Evolutionary conservation across 2,329 filamentous ascomycete genomes (phyloP).

Genomic region (Calonectria pseudoreteaudii): DNA sequence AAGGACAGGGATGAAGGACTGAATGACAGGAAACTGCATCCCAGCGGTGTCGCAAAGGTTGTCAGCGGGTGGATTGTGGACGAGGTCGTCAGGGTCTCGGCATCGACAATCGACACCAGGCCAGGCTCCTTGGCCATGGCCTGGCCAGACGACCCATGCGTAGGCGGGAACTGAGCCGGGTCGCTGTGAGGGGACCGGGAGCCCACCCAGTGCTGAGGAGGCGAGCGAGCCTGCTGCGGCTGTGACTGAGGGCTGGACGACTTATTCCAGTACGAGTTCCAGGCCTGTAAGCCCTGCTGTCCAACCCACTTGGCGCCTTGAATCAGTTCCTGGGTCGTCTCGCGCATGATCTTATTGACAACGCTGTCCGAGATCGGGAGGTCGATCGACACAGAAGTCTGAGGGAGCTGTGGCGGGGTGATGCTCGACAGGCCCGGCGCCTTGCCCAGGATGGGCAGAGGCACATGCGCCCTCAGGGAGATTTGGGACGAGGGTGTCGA

Average conservation of each 20-base stretch:
- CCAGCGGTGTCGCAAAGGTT: conserved; percentile 77
- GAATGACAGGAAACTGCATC: conserved; percentile 85
- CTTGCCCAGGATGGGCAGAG: conserved; percentile 66
- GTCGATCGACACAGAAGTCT: conserved; percentile 75
- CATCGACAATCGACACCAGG: conserved; percentile 80
- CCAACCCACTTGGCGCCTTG: conserved; percentile 81
- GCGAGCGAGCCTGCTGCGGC: conserved; percentile 59
- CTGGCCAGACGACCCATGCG: conserved; percentile 73
- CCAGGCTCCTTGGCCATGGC: conserved; percentile 74
- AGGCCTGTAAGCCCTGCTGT: conserved; percentile 80
- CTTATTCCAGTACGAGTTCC: conserved; percentile 85
- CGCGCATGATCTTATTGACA: conserved; percentile 81
- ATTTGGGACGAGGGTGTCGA: conserved; percentile 78
- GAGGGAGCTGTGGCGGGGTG: conserved; percentile 76
- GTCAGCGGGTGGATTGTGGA: conserved; percentile 71
- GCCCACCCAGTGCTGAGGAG: conserved; percentile 61
- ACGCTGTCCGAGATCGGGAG: conserved; percentile 78
- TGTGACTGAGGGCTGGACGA: conserved; percentile 55
- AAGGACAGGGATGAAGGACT: conserved; percentile 79
- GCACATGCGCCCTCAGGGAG: conserved; percentile 74
- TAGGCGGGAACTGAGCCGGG: conserved; percentile 75
- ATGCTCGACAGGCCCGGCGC: conserved; percentile 69
- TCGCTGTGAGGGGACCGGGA: conserved; percentile 61
- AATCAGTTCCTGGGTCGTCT: conserved; percentile 82
- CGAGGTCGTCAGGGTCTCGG: conserved; percentile 68